These are phyloP conservation scores for Trichoderma lentiforme DNA, from an alignment of 2,329 filamentous ascomycete species.

Conservation along the genomic window DNA sequence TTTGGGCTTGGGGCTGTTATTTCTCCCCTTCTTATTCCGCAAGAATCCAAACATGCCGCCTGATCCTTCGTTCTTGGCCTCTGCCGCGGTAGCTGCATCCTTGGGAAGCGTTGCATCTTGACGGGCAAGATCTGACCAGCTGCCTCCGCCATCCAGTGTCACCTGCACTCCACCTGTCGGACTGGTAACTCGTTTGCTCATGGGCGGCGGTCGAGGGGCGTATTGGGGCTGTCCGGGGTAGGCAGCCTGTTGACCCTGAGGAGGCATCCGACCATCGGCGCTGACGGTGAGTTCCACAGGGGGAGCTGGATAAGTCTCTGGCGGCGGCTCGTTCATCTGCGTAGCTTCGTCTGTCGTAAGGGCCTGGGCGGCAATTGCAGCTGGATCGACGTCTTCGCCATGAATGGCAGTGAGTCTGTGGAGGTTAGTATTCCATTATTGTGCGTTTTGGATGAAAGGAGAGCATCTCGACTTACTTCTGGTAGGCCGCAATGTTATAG, in stretches of 20 bases:
- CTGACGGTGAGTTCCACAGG: conserved; percentile 7
- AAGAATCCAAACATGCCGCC: conserved; percentile 89
- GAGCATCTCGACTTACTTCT: conserved; percentile 52
- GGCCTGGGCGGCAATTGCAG: conserved; percentile 38
- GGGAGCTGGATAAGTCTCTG: conserved; percentile 17
- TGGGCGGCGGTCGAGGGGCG: conserved; percentile 46
- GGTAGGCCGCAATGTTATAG: conserved; percentile 80
- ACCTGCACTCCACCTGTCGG: conserved; percentile 85
- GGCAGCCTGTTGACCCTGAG: conserved; percentile 32
- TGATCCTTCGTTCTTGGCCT: conserved; percentile 54
- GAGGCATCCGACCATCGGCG: conserved; percentile 20
- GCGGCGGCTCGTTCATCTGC: conserved; percentile 28
- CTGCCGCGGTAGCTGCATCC: conserved; percentile 57
- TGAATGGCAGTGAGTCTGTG: conserved; percentile 36
- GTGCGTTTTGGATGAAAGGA: neutral
- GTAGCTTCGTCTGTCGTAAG: conserved; percentile 51
- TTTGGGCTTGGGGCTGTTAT: conserved; percentile 89
- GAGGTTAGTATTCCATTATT: neutral
- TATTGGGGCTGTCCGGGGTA: conserved; percentile 47
- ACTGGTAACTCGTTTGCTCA: conserved; percentile 67
- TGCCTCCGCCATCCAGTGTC: conserved; percentile 82
- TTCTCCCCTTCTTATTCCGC: conserved; percentile 82
- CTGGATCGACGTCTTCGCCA: neutral
- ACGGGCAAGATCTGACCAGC: conserved; percentile 87
- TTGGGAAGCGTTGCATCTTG: conserved; percentile 72